Percentiles rank a stretch among this genome's conserved stretches.
Conservation (phyloP, 345 rosid genomes). For the Trapa incisa region DNA sequence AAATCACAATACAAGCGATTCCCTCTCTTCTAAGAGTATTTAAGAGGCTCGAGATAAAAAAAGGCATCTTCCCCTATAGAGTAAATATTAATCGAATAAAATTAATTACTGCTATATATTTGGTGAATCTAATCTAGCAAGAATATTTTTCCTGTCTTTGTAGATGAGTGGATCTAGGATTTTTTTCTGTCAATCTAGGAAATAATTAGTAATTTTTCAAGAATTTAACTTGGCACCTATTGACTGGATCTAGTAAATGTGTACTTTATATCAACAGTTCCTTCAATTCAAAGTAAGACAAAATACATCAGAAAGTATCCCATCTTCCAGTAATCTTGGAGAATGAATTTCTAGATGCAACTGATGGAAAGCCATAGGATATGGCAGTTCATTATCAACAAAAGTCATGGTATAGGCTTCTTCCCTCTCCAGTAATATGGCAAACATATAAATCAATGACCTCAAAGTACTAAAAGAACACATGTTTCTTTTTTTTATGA, state of each 20-base stretch:
- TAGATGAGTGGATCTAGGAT: not conserved
- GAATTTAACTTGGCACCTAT: not conserved
- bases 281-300: not conserved
- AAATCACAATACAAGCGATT: not conserved
- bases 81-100: not conserved
- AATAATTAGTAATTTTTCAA: no score
- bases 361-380: not conserved
- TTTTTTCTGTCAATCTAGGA: not conserved
- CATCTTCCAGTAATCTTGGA: not conserved
- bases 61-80: not conserved
- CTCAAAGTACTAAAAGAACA: not conserved
- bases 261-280: not conserved
- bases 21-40: not conserved
- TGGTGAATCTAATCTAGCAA: not conserved
- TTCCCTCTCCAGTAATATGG: not conserved
- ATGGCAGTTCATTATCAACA: not conserved
- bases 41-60: not conserved
- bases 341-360: not conserved
- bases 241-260: not conserved
- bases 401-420: not conserved
- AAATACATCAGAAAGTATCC: not conserved
- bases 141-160: not conserved
- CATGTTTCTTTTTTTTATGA: no score
- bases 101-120: not conserved
- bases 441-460: not conserved